These are phyloP conservation scores for Parastagonospora avenae DNA, from an alignment of 2,329 filamentous ascomycete genomes.

Conservation along the genomic window DNA sequence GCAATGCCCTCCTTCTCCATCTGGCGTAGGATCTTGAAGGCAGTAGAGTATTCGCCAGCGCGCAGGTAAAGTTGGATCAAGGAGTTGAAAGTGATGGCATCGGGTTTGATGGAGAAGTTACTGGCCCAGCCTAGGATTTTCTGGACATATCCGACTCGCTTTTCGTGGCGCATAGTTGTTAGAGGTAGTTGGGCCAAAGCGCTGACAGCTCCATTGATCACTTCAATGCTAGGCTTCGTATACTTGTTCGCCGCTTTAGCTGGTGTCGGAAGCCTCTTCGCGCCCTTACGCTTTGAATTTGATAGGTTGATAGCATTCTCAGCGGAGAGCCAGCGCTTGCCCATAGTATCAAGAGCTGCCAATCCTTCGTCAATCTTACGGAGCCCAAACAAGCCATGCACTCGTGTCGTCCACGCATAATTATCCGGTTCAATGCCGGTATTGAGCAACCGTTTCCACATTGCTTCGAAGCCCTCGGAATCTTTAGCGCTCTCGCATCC, in stretches of 20 bases:
- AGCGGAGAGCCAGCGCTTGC: slow-evolving; percentile 60
- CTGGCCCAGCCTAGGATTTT: slow-evolving; percentile 51
- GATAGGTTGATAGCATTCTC: slow-evolving; percentile 23
- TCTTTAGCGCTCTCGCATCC: slow-evolving; percentile 69
- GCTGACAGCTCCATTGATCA: slow-evolving; percentile 73
- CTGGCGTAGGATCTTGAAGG: slow-evolving; percentile 58
- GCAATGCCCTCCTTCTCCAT: slow-evolving; percentile 64
- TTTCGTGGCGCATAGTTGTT: slow-evolving; percentile 48
- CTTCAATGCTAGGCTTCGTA: slow-evolving; percentile 65
- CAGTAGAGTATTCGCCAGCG: slow-evolving; percentile 54
- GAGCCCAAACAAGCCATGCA: slow-evolving; percentile 67
- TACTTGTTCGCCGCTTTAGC: slow-evolving; percentile 46
- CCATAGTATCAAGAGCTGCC: slow-evolving; percentile 69
- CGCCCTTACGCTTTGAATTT: slow-evolving; percentile 9
- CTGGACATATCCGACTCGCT: slow-evolving; percentile 43
- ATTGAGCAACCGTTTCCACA: slow-evolving; percentile 69
- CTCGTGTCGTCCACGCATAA: slow-evolving; percentile 71
- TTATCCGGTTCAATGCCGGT: slow-evolving; percentile 66
- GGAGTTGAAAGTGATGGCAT: slow-evolving; percentile 66
- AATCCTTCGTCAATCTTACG: slow-evolving; percentile 63
- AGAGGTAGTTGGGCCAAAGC: slow-evolving; percentile 56
- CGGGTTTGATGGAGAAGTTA: slow-evolving; percentile 52
- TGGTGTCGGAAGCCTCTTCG: slow-evolving; percentile 11
- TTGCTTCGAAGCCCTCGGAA: slow-evolving; percentile 62
- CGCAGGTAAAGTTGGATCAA: slow-evolving; percentile 67